These are phyloP conservation scores for Ogataea sp. DNA, from an alignment of 805 yeast species.

Conservation along the genomic window DNA sequence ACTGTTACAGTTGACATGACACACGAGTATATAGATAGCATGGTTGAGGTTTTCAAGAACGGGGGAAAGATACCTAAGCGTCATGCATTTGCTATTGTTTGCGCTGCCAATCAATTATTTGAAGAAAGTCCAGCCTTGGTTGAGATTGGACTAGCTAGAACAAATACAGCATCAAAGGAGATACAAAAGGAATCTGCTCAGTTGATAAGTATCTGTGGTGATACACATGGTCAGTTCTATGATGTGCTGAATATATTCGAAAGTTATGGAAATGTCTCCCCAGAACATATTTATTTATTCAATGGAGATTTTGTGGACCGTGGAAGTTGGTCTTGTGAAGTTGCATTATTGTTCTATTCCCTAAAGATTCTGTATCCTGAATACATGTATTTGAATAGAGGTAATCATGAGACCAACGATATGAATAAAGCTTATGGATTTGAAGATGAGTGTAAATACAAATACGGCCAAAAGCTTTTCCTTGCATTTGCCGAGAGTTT, in stretches of 20 bases:
- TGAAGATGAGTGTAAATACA: constrained; percentile 89
- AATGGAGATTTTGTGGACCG: constrained; percentile 98
- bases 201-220: constrained; percentile 85
- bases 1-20: constrained; percentile 39
- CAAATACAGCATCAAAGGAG: constrained; percentile 29
- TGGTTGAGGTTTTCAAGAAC: constrained; percentile 63
- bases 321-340: constrained; percentile 98
- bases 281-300: constrained; percentile 69
- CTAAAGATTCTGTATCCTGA: constrained; percentile 72
- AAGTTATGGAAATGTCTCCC: constrained; percentile 61
- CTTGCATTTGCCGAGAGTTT: constrained; percentile 82
- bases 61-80: constrained; percentile 74
- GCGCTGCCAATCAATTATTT: constrained; percentile 60
- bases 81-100: constrained; percentile 75
- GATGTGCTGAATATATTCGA: constrained; percentile 79
- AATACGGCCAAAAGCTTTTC: constrained; percentile 75
- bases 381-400: constrained; percentile 72
- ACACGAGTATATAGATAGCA: constrained; percentile 46
- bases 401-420: constrained; percentile 93
- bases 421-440: constrained; percentile 97
- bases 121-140: constrained; percentile 64
- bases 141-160: constrained; percentile 42
- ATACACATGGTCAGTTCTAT: constrained; percentile 94
- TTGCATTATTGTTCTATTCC: constrained; percentile 71
- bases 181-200: constrained; percentile 25